Evolutionary conservation across 2,329 filamentous ascomycete species (phyloP).

Genomic region (Fusarium oligoseptatum): DNA sequence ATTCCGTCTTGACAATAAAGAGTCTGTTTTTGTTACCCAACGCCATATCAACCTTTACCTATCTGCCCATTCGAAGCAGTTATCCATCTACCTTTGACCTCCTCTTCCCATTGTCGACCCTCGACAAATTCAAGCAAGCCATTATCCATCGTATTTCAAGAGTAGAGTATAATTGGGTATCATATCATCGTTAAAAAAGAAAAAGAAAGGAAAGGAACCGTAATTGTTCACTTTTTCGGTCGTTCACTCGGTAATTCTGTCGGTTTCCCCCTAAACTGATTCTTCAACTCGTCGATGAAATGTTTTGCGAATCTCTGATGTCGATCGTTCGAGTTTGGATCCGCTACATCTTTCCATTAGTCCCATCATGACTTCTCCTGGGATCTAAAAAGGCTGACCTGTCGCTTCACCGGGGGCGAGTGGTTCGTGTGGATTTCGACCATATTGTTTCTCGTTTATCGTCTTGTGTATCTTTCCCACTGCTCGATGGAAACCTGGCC

Average conservation of each 20-base stretch:
- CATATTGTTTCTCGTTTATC: slow-evolving; percentile 63
- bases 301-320: slow-evolving; percentile 57
- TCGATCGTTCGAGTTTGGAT: slow-evolving; percentile 48
- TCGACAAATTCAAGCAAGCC: neutral
- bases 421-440: slow-evolving; percentile 64
- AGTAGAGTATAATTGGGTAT: slow-evolving; percentile 26
- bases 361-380: neutral
- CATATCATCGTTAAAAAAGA: slow-evolving; percentile 7
- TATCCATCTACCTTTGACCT: neutral
- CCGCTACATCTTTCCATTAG: slow-evolving; percentile 37
- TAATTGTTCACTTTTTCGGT: slow-evolving; percentile 39
- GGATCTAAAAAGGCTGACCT: slow-evolving; percentile 39
- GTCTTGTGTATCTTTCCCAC: slow-evolving; percentile 66
- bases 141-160: neutral
- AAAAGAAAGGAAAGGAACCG: neutral
- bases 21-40: neutral
- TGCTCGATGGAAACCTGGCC: slow-evolving; percentile 64
- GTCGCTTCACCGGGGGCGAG: slow-evolving; percentile 66
- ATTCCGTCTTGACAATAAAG: neutral
- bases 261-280: slow-evolving; percentile 62
- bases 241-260: slow-evolving; percentile 52
- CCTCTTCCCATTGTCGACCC: neutral
- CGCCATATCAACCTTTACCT: neutral
- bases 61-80: neutral
- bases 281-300: slow-evolving; percentile 65